Base-by-base conservation (phyloP, 768 basidiomycete genomes). In the Crepidotus variabilis region DNA sequence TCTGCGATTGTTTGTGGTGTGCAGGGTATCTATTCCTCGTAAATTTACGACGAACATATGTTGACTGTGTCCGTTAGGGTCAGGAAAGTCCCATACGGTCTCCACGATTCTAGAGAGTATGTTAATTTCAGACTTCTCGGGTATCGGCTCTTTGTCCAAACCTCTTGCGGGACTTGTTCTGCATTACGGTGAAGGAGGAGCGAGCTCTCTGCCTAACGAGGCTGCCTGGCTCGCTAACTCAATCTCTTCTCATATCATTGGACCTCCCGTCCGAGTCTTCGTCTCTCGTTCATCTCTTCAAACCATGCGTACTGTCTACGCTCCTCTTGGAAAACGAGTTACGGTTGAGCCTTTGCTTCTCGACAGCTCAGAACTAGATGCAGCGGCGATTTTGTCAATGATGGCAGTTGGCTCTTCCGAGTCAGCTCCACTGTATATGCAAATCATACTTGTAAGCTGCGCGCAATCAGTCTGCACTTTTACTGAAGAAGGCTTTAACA, bases 1-100 rank as follows among this genome's bases (percentile, higher is more conserved):
- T 89, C 88, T 0, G 84, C 87, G 0, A 63, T 90, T n/a, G 79
- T 90, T 2, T 90, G 88, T 52, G 88, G 88, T 0, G 87, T 88
- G 0, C 88, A 90, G 71, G 78, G 76, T 72, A 50, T 21, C 59
- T 46, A 6, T 43, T 20, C 39, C 13, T 11, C 14, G 3, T 16
- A 3, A 20, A 11, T 43, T 43, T 11, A 14, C 39, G 4, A 3
- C 4, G 39, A 14, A 43, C 11, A 16, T 11, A 43, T 11, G 23
- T 33, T 43, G 56, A 16, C 50, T 48, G 20, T 34, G 20, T 16
- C 18, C 22, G 39, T 23, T 28, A 78, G 87, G 88, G 0, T 85
- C 87, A 0, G 88, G 88, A 8, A 90, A 90, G 62, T 88, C 86
- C 0, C 88, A 90, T 51, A 88, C 86, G 0, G 81, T 88, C 1